Conservation (phyloP, 1,284 basidiomycete genomes). For the Microbotryomycetes sp. region DNA sequence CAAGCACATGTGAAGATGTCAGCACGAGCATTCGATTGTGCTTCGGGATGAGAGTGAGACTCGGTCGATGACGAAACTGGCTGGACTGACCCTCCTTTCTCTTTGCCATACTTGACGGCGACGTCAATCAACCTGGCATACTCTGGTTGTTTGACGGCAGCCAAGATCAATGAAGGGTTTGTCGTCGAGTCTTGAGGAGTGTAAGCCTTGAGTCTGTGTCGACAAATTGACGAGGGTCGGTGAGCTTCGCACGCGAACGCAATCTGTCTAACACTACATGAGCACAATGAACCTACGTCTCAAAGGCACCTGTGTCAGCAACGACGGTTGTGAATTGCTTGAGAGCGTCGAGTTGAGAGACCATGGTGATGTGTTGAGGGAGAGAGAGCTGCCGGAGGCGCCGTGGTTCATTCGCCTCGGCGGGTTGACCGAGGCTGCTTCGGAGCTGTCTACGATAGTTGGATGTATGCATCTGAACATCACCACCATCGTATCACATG, state of each 20-base stretch:
- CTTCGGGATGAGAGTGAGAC: too few relatives aligned
- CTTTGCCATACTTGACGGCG: slow-evolving; percentile 75
- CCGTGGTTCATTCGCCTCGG: too few relatives aligned
- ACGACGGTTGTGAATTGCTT: slow-evolving; percentile 88
- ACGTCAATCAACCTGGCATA: slow-evolving; percentile 79
- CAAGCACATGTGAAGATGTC: too few relatives aligned
- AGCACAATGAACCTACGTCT: slow-evolving; percentile 60
- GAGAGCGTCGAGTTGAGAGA: slow-evolving; percentile 77
- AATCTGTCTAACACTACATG: too few relatives aligned
- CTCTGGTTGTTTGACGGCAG: slow-evolving; percentile 81
- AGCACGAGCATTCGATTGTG: background rate
- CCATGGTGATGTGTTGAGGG: slow-evolving; percentile 52
- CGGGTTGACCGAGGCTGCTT: too few relatives aligned
- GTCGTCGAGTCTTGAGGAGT: slow-evolving; percentile 92
- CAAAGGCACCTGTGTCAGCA: slow-evolving; percentile 52
- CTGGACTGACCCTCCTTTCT: slow-evolving; percentile 59
- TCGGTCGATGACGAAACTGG: slow-evolving; percentile 33
- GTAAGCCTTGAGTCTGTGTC: slow-evolving; percentile 70
- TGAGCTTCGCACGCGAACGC: background rate
- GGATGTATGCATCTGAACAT: too few relatives aligned
- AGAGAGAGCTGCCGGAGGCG: too few relatives aligned
- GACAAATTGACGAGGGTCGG: slow-evolving; percentile 3
- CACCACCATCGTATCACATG: too few relatives aligned
- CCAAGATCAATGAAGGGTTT: slow-evolving; percentile 78
- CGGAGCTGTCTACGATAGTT: too few relatives aligned